Conservation (phyloP, 495 filamentous ascomycete species). For the Cercophora scortea region DNA sequence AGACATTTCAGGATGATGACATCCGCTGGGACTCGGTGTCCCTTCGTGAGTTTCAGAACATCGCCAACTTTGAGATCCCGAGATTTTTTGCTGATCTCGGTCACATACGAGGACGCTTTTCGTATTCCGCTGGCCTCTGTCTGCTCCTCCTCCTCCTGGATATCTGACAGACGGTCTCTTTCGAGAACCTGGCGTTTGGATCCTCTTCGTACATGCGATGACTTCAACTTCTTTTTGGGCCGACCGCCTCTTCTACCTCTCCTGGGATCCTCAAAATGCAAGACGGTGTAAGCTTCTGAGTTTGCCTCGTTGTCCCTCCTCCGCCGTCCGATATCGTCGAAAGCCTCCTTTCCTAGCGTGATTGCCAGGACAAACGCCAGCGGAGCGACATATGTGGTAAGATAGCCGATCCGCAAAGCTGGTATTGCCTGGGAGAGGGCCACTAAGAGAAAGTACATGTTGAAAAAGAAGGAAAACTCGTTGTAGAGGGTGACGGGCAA, state of each 20-base stretch:
- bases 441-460: conserved; percentile 95
- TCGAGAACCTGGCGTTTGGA: conserved; percentile 22
- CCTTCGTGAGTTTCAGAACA: conserved; percentile 82
- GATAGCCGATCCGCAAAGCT: conserved; percentile 81
- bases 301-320: conserved; percentile 90
- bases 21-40: conserved; percentile 89
- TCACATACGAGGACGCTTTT: conserved; percentile 35
- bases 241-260: conserved; percentile 19
- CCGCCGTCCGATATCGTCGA: conserved; percentile 83
- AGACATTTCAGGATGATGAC: conserved; percentile 86
- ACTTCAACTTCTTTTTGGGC: conserved; percentile 28
- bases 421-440: conserved; percentile 90
- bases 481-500: conserved; percentile 91
- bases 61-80: conserved; percentile 93
- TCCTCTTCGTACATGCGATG: conserved; percentile 22
- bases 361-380: conserved; percentile 85
- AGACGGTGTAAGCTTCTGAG: conserved; percentile 76
- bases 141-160: conserved; percentile 47
- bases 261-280: conserved; percentile 53
- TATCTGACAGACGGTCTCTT: conserved; percentile 40
- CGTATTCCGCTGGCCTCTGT: conserved; percentile 32
- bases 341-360: conserved; percentile 91
- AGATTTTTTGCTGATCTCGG: conserved; percentile 68
- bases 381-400: conserved; percentile 90
- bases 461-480: conserved; percentile 99